Evolutionary conservation across 2,329 filamentous ascomycete species (phyloP), one percentile per base, ranked within the genome.

Genomic region (Orbilia blumenaviensis): DNA sequence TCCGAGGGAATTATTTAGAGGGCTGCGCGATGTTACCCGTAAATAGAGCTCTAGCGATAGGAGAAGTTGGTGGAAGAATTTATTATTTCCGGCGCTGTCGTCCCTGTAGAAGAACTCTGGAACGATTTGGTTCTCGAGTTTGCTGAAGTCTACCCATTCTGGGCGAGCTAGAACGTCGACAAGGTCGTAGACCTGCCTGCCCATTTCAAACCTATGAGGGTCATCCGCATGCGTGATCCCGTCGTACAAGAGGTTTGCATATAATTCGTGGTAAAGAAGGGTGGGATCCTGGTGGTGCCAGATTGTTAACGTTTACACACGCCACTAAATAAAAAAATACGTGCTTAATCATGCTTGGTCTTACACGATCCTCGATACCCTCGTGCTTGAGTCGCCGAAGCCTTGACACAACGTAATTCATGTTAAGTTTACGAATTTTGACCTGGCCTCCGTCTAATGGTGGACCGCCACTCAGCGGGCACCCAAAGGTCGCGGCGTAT

Each of bases 61-160:
- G 2, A 93, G 85, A n/a, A 93, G 83, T 82, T 93, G 91, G 81
- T 92, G 90, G 81, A 92, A 92, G 83, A 93, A 93, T 25, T 86
- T 86, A 73, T 87, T 86, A 79, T 90, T 91, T 73, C 86, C 85
- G 16, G 84, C 83, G 50, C 86, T 84, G 78, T 90, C 89, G 16
- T 85, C 84, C 36, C 86, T 84, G 67, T 86, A 89, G 74, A 93
- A 90, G 82, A 90, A 92, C 64, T 89, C 88, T 2, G 91, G 91
- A 23, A 90, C 88, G 21, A 92, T 89, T 80, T 93, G 91, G 79
- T 92, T 92, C 80, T 87, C 88, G 2, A 87, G 87, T 36, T 86
- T 84, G 27, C 89, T 90, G 79, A 92, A 92, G 82, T 93, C 90
- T 78, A 91, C 89, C 91, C 91, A 93, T 69, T 88, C 86, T 0